Conservation (phyloP, 306 rosid genomes). For the Vigna unguiculata region DNA sequence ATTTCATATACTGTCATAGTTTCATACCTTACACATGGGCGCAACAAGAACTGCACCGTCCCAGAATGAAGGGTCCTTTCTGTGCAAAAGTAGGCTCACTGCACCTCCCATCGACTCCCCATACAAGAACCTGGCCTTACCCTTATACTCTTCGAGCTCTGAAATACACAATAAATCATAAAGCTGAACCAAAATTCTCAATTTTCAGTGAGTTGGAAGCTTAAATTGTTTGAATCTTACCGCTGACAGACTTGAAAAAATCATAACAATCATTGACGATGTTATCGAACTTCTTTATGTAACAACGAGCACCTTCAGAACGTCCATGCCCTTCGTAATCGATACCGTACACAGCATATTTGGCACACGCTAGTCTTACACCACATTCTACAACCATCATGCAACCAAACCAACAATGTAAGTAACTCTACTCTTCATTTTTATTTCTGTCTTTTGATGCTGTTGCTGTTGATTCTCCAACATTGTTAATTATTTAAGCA, state of each 20-base stretch:
- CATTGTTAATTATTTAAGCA: no score
- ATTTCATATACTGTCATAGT: no score
- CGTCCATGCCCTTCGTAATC: slow-evolving; percentile 94
- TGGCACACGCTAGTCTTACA: slow-evolving; percentile 64
- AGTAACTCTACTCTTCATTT: no score
- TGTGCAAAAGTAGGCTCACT: slow-evolving; percentile 80
- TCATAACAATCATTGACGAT: slow-evolving; percentile 70
- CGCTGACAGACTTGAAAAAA: slow-evolving; percentile 68
- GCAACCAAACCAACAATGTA: neutral
- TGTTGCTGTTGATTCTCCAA: no score
- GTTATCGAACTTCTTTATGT: slow-evolving; percentile 78
- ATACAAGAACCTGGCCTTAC: slow-evolving; percentile 79
- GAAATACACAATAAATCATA: slow-evolving; percentile 10
- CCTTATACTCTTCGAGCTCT: slow-evolving; percentile 68
- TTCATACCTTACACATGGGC: slow-evolving; percentile 91
- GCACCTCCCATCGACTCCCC: slow-evolving; percentile 99
- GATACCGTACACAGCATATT: slow-evolving; percentile 82
- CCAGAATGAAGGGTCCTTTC: slow-evolving; percentile 78
- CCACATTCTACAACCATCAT: slow-evolving; percentile 67
- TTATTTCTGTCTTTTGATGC: no score
- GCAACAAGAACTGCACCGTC: slow-evolving; percentile 92
- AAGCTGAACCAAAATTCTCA: neutral
- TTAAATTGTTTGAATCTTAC: slow-evolving; percentile 43
- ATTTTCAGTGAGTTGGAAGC: neutral
- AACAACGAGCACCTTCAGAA: slow-evolving; percentile 89